phyloP scores from a whole-genome alignment of 768 basidiomycete species.

The Mycena filopes region DNA sequence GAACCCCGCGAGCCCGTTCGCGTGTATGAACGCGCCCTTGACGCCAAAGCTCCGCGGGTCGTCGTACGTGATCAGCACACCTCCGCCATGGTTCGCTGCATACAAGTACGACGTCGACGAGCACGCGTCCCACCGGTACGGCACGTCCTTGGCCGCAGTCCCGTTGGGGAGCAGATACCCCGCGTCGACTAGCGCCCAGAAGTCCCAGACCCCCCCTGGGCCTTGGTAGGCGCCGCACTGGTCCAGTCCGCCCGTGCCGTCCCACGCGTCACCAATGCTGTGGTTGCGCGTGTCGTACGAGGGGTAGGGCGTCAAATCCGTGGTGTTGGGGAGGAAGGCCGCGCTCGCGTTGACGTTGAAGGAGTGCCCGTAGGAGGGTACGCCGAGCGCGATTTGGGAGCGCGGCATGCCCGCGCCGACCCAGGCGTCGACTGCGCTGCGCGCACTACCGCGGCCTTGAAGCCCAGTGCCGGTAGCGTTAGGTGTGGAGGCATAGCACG shows the following conservation, averaged over 20 bases:
- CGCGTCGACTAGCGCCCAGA: conserved; percentile 69
- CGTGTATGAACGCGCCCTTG: conserved; percentile 69
- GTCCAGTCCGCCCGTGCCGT: conserved; percentile 60
- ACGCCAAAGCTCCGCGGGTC: conserved; percentile 54
- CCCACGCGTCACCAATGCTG: conserved; percentile 75
- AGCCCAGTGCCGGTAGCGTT: conserved; percentile 60
- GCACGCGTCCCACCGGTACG: conserved; percentile 69
- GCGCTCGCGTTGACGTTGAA: conserved; percentile 61
- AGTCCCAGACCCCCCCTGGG: conserved; percentile 68
- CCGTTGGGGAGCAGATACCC: conserved; percentile 67
- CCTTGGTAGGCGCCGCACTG: conserved; percentile 63
- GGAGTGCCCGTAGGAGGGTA: conserved; percentile 86
- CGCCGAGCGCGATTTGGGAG: conserved; percentile 77
- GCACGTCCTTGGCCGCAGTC: conserved; percentile 58
- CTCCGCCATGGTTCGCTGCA: conserved; percentile 48
- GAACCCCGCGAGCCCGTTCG: conserved; percentile 66
- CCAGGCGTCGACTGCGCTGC: conserved; percentile 79
- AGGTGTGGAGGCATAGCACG: conserved; percentile 53
- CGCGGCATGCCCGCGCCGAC: conserved; percentile 78
- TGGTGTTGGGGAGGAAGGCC: conserved; percentile 54
- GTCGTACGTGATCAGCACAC: conserved; percentile 61
- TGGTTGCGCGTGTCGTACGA: conserved; percentile 59
- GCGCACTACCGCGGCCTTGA: conserved; percentile 70
- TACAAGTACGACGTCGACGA: conserved; percentile 69
- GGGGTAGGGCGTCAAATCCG: conserved; percentile 58